These are phyloP conservation scores for Sherardia arvensis DNA, from an alignment of 257 asterid genomes.

Conservation along the genomic window DNA sequence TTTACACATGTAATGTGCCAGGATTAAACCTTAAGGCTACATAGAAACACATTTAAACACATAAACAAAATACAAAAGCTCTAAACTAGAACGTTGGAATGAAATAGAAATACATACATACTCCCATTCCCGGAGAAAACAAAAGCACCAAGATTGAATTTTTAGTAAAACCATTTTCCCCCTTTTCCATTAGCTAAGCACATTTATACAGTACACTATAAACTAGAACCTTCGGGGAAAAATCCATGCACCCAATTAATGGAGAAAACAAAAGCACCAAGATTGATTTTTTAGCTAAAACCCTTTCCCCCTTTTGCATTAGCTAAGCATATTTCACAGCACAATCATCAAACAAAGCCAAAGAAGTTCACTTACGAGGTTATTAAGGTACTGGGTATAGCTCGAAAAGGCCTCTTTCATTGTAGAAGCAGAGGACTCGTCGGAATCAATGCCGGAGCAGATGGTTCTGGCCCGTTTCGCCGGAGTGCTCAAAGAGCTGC, in stretches of 20 bases:
- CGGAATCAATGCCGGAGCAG: conserved; percentile 21
- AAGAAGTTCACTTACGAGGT: conserved; percentile 36
- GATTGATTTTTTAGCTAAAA: not conserved
- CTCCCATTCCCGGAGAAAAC: too few species aligned
- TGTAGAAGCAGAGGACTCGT: conserved; percentile 16
- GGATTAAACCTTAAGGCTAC: too few species aligned
- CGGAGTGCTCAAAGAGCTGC: conserved; percentile 20
- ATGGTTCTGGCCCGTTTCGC: conserved; percentile 49
- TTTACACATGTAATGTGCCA: too few species aligned
- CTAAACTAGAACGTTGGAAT: too few species aligned
- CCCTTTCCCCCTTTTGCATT: not conserved
- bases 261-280: not conserved
- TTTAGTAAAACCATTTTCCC: too few species aligned
- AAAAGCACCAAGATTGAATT: too few species aligned
- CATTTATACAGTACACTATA: not conserved
- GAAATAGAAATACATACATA: too few species aligned
- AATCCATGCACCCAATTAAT: not conserved
- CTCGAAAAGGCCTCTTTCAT: conserved; percentile 61
- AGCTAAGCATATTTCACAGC: too few species aligned
- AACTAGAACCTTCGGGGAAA: not conserved
- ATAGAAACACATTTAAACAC: too few species aligned
- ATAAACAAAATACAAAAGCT: too few species aligned
- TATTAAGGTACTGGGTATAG: conserved; percentile 63
- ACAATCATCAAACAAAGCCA: not conserved
- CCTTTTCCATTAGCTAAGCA: too few species aligned